These are phyloP conservation scores for Nakazawaea ernobii DNA, from an alignment of 805 yeast species.

Conservation along the genomic window DNA sequence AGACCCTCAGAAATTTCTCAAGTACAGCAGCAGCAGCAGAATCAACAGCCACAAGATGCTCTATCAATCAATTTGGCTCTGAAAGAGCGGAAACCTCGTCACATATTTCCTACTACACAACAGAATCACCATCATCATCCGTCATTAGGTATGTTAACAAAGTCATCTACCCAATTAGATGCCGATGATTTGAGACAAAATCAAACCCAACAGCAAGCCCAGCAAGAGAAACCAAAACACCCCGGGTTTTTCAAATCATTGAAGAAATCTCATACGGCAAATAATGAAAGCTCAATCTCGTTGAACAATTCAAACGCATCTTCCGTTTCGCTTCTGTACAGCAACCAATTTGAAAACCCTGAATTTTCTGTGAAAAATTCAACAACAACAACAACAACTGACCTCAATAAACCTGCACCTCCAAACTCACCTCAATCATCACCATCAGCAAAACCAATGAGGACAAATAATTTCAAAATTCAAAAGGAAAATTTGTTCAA, in stretches of 20 bases:
- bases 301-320: background rate
- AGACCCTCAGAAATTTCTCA: too few species aligned
- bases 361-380: too few species aligned
- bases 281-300: background rate
- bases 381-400: background rate
- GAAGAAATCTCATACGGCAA: background rate
- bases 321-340: background rate
- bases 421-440: background rate
- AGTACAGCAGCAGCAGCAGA: background rate
- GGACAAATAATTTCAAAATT: background rate
- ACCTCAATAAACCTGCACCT: background rate
- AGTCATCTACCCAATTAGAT: background rate
- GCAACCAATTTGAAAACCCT: background rate
- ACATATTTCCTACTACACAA: background rate
- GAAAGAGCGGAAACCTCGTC: background rate
- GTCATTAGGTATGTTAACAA: background rate
- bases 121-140: background rate
- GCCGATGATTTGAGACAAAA: background rate
- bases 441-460: background rate
- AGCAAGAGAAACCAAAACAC: background rate
- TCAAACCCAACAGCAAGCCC: background rate
- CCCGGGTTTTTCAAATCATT: background rate
- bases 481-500: background rate
- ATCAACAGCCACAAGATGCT: background rate
- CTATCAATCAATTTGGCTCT: background rate